A percentile compares a stretch with the other conserved stretches of the same genome.
phyloP scores from a whole-genome alignment of 2,329 filamentous ascomycete species.

The Metarhizium guizhouense region DNA sequence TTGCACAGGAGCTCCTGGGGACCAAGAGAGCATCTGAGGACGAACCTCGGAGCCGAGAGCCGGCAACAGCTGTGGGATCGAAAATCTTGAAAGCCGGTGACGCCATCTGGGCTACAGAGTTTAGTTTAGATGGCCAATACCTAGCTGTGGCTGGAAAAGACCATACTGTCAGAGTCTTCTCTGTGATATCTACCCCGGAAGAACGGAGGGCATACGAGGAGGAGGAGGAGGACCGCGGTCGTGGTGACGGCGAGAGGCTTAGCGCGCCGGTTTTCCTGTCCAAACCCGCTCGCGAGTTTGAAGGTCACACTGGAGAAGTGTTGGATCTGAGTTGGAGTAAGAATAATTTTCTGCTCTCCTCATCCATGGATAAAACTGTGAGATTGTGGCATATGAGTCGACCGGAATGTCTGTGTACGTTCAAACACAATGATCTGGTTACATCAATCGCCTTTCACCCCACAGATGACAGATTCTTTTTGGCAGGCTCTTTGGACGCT shows the following conservation, averaged over 20 bases:
- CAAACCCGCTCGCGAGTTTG: conserved; percentile 70
- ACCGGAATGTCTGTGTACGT: conserved; percentile 80
- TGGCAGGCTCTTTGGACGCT: conserved; percentile 85
- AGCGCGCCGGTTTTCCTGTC: conserved; percentile 85
- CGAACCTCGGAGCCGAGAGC: conserved; percentile 18
- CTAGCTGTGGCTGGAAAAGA: conserved; percentile 91
- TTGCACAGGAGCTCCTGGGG: conserved; percentile 82
- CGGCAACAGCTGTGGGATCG: conserved; percentile 29
- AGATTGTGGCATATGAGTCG: conserved; percentile 86
- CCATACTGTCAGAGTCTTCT: conserved; percentile 76
- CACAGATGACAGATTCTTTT: conserved; percentile 89
- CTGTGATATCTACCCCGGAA: conserved; percentile 73
- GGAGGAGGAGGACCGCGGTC: conserved; percentile 33
- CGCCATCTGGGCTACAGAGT: conserved; percentile 87
- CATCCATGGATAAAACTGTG: conserved; percentile 97
- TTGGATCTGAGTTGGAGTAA: conserved; percentile 97
- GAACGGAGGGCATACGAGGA: conserved; percentile 68
- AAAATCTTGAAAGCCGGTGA: conserved; percentile 39
- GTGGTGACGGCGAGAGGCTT: conserved; percentile 46
- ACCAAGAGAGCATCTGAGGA: conserved; percentile 31
- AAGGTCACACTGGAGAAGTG: conserved; percentile 76
- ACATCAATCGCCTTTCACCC: conserved; percentile 94
- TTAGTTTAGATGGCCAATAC: conserved; percentile 85
- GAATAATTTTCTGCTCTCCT: conserved; percentile 93
- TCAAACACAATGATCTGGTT: conserved; percentile 91